Base-by-base conservation (phyloP, 169 alveolate genomes). In the Plasmodium relictum region DNA sequence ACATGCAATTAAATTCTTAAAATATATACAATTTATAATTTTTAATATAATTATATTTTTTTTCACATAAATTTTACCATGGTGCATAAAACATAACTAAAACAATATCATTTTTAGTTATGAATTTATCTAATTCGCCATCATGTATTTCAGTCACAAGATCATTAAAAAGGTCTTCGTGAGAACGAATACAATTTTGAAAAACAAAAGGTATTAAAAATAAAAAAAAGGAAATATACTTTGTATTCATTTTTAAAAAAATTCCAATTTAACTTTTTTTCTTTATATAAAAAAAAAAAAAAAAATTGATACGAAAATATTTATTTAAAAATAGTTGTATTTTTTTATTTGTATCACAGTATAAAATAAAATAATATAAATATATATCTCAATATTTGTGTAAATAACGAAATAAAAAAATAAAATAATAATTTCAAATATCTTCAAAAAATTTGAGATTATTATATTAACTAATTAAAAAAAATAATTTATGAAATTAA, bases 71-170 rank as follows among this genome's bases (percentile, higher is more conserved):
- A 10, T 39, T 69, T 45, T 80, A 80, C 90, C 90, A 80, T 52
- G 90, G 90, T 0, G 90, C 90, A 14, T 66, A 80, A 54, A 80
- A 80, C 90, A 80, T 80, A 45, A 68, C 90, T 24, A 80, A 14
- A 42, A 80, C 90, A 0, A 66, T 58, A 44, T 80, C 69, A 80
- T 80, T 80, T 14, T 80, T 68, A 44, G 90, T 68, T 20, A 65
- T 80, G 20, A 80, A 80, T 1, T 66, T 80, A 24, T 10, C 52
- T n/a, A 80, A 18, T 59, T 80, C 83, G 3, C 90, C 80, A 68
- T 65, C 72, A 61, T 80, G 90, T 68, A 80, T 66, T 3, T 39
- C 68, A 6, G 80, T 80, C 48, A 80, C 61, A 59, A 26, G 26
- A 24, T 80, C 83, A 18, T 80, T 80, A 52, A 80, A 80, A 45